Percentiles rank a stretch among this genome's conserved stretches.
Conservation (phyloP, 2,329 filamentous ascomycete species). For the Coniochaeta prunicola region DNA sequence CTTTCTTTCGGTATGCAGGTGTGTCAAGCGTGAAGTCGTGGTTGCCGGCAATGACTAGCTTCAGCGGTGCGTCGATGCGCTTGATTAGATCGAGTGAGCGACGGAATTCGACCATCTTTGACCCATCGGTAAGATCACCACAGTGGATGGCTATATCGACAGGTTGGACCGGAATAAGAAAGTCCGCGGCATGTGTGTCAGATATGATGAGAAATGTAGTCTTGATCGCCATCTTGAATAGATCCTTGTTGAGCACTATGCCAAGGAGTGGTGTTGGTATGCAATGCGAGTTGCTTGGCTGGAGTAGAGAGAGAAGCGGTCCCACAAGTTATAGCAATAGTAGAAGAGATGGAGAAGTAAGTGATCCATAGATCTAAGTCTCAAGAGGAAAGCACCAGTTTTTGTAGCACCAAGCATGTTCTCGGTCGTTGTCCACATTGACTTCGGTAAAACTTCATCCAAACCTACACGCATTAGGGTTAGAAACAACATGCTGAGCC, state of each 20-base stretch:
- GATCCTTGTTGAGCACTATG: not conserved
- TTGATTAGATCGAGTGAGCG: constrained; percentile 33
- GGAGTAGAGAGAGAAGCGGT: no score
- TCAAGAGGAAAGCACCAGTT: no score
- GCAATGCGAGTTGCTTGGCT: no score
- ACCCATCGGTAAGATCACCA: constrained; percentile 41
- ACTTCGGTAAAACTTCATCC: no score
- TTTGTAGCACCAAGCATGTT: no score
- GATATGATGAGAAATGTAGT: constrained; percentile 36
- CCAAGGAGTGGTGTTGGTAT: no score
- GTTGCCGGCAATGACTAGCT: constrained; percentile 48
- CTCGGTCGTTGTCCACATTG: no score
- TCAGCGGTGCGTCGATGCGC: constrained; percentile 37
- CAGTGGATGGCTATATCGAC: constrained; percentile 44
- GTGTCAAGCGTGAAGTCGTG: constrained; percentile 39
- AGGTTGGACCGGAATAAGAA: constrained; percentile 11
- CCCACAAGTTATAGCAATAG: no score
- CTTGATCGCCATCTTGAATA: constrained; percentile 15
- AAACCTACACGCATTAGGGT: no score
- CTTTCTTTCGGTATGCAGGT: constrained; percentile 21
- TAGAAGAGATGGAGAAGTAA: no score
- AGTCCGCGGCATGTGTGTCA: constrained; percentile 30
- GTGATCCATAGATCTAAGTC: no score
- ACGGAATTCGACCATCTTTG: constrained; percentile 30
- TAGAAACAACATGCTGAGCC: no score